A percentile compares a stretch with the other conserved stretches of the same genome.
Conservation (phyloP, 2,329 filamentous ascomycete genomes). For the Diaporthe nobilis region DNA sequence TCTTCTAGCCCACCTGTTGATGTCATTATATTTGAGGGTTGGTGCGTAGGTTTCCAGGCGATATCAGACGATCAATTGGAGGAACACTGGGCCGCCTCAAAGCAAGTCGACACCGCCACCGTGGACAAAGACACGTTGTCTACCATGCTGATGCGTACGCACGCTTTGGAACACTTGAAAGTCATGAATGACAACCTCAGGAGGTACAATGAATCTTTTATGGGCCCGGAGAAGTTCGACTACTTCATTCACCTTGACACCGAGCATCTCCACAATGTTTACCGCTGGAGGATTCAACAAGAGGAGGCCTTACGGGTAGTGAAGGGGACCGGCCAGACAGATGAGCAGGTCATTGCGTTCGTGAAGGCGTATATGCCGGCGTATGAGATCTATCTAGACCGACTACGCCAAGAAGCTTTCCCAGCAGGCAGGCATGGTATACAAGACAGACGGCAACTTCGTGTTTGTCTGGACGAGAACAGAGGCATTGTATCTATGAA, state of each 20-base stretch:
- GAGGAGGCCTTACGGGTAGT: constrained; percentile 4
- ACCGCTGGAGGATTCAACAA: constrained; percentile 11
- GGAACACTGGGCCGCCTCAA: background rate
- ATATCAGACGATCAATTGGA: constrained; percentile 16
- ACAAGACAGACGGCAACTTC: constrained; percentile 3
- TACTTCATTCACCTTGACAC: constrained; percentile 5
- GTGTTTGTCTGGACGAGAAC: background rate
- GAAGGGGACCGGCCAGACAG: background rate
- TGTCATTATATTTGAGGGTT: background rate
- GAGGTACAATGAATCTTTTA: constrained; percentile 14
- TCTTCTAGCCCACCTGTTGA: background rate
- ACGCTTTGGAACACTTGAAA: background rate
- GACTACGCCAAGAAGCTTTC: background rate
- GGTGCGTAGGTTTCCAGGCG: background rate
- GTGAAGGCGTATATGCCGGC: background rate
- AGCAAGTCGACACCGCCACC: constrained; percentile 12
- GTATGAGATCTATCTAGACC: constrained; percentile 7
- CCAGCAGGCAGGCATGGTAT: background rate
- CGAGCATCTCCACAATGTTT: constrained; percentile 9
- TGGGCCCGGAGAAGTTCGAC: background rate
- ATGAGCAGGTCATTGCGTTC: constrained; percentile 7
- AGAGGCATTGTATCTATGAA: constrained; percentile 5
- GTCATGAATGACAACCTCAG: constrained; percentile 3
- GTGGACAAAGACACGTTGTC: constrained; percentile 11
- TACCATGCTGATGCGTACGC: background rate